Percentiles rank a stretch among this genome's conserved stretches.
Evolutionary conservation across 148 eudicot species (phyloP).

Genomic region (Silene latifolia): DNA sequence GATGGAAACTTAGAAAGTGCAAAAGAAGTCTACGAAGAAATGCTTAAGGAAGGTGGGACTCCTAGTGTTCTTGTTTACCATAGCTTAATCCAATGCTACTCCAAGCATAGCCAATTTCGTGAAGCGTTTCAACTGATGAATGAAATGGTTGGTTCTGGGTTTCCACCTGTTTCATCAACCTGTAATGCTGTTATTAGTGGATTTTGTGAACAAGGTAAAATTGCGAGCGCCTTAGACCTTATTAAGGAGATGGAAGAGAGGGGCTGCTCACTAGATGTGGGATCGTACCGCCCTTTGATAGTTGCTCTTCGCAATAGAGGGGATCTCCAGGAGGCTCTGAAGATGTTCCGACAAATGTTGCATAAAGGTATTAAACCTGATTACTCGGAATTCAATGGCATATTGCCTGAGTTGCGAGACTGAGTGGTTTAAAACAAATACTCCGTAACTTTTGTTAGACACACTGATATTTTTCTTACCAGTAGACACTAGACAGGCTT

Average conservation of each 20-base stretch:
- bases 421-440: conserved; percentile 24
- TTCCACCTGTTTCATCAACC: conserved; percentile 53
- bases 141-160: conserved; percentile 53
- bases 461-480: no score
- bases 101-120: conserved; percentile 33
- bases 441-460: no score
- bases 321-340: conserved; percentile 43
- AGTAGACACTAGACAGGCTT: no score
- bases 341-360: conserved; percentile 55
- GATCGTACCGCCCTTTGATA: conserved; percentile 52
- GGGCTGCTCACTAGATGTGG: conserved; percentile 46
- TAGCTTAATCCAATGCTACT: conserved; percentile 48
- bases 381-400: conserved; percentile 50
- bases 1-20: conserved; percentile 45
- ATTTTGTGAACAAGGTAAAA: conserved; percentile 56
- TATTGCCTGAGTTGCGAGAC: conserved; percentile 26
- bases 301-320: conserved; percentile 43
- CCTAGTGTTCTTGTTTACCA: conserved; percentile 73
- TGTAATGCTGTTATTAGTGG: conserved; percentile 46
- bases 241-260: conserved; percentile 55
- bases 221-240: conserved; percentile 44
- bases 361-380: conserved; percentile 50
- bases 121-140: conserved; percentile 71
- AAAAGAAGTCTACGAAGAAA: conserved; percentile 48
- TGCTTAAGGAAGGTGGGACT: conserved; percentile 55